Evolutionary conservation across 129 eudicot species (phyloP).

Genomic region (Tagetes patula): DNA sequence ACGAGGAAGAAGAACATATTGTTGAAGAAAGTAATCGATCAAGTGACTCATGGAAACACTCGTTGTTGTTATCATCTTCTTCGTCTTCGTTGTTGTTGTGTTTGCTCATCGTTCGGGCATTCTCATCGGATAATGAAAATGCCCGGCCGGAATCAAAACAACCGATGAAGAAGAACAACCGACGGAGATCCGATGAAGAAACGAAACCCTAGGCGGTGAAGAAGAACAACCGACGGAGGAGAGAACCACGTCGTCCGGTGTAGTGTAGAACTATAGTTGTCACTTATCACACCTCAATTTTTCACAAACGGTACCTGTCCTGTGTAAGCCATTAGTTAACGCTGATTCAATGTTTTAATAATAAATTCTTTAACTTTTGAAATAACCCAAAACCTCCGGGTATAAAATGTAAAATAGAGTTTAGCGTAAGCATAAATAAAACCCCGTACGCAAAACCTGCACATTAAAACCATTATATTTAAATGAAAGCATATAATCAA

Average conservation of each 20-base stretch:
- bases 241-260: slow-evolving; percentile 41
- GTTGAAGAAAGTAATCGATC: slow-evolving; percentile 88
- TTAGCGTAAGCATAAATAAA: too few relatives aligned
- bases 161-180: background rate
- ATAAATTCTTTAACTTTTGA: too few relatives aligned
- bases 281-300: too few relatives aligned
- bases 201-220: slow-evolving; percentile 25
- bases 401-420: too few relatives aligned
- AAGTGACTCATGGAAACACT: slow-evolving; percentile 73
- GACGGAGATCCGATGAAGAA: slow-evolving; percentile 39
- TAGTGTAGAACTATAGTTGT: background rate
- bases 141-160: slow-evolving; percentile 46
- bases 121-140: slow-evolving; percentile 52
- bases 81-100: slow-evolving; percentile 37
- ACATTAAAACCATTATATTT: too few relatives aligned
- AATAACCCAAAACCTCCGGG: too few relatives aligned
- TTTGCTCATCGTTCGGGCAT: slow-evolving; percentile 85
- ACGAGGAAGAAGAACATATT: slow-evolving; percentile 56
- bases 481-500: too few relatives aligned
- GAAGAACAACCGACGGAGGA: slow-evolving; percentile 23
- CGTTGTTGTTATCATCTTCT: slow-evolving; percentile 40
- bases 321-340: too few relatives aligned
- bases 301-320: too few relatives aligned
- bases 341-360: too few relatives aligned
- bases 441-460: too few relatives aligned